Base-by-base conservation (phyloP, 2,329 filamentous ascomycete species). In the Ophiosphaerella korrae region DNA sequence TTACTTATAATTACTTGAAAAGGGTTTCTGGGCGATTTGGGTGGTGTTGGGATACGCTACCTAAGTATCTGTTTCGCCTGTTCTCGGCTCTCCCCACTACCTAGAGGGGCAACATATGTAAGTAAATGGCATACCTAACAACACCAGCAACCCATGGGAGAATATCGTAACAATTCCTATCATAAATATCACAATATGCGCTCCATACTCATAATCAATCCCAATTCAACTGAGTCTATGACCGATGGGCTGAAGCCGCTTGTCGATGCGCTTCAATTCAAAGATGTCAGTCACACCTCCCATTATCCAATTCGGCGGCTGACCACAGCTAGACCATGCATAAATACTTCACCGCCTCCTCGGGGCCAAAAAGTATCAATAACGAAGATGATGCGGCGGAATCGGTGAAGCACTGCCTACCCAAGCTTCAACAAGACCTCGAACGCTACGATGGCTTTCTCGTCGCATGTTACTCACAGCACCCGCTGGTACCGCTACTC, bases 381-480 rank as follows among this genome's bases (percentile, higher is more conserved):
- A 82, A 90, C 59, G 86, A 83, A 58, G 74, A 81, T 11, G 90
- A 92, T 68, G 87, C 92, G 5, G 71, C 76, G 1, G 71, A 77
- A 43, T 92, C 88, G 59, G 82, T 85, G 1, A 67, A 81, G 1
- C 81, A 84, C 49, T 89, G 90, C 43, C 75, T 87, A 13, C 75
- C 78, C 1, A 78, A 84, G 52, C 68, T 89, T 5, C 68, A 75
- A 23, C 68, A 77, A 1, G 52, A 74, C 0, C 68, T 82, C 0
- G 52, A 71, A 2, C 62, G 74, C 24, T 85, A 90, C 71, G 86
- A 94, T 66, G 91, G 82, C n/a, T 87, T 95, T 55, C 81, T 97
- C 0, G 82, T 97, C 2, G 92, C 92, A 16, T 97, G 93, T 76
- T 97, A 90, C 77, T 94, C 89, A 52, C 85, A 88, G 1, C 92